A percentile compares a stretch with the other conserved stretches of the same genome.
Evolutionary conservation across 1,284 basidiomycete species (phyloP).

Genomic region (Microbotryomycetes sp.): DNA sequence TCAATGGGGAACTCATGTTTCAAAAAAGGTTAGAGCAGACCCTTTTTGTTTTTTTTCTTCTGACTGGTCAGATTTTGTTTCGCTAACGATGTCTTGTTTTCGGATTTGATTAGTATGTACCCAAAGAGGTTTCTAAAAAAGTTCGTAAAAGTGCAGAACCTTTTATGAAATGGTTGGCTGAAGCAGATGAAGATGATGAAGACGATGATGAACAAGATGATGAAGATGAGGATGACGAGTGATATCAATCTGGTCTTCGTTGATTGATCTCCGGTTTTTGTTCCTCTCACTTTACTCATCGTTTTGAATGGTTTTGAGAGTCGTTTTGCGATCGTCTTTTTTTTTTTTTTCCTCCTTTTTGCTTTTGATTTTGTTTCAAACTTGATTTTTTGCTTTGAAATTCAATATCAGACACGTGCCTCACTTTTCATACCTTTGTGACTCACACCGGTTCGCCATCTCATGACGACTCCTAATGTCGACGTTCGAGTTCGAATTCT

Average conservation of each 20-base stretch:
- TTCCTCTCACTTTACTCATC: not conserved
- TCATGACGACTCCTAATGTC: too few species aligned
- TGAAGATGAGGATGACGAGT: not conserved
- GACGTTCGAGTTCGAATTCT: too few species aligned
- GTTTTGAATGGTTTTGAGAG: not conserved
- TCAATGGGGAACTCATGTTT: conserved; percentile 95
- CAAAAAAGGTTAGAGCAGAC: conserved; percentile 55
- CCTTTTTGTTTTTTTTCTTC: not conserved
- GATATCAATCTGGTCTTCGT: not conserved
- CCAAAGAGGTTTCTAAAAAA: conserved; percentile 90
- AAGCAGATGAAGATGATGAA: conserved; percentile 39
- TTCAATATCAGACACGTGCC: not conserved
- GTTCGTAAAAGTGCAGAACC: conserved; percentile 92
- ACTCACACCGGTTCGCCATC: too few species aligned
- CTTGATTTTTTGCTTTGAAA: not conserved
- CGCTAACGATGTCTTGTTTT: conserved; percentile 40
- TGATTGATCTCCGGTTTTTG: too few species aligned
- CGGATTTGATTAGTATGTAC: conserved; percentile 62
- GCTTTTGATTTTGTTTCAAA: not conserved
- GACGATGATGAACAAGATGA: not conserved
- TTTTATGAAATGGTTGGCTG: conserved; percentile 60
- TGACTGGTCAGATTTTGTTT: not conserved
- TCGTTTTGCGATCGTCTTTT: not conserved
- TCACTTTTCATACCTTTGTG: too few species aligned
- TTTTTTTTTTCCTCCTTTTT: not conserved